Evolutionary conservation across 2,329 filamentous ascomycete species (phyloP), one percentile per base, ranked within the genome.

Genomic region (Penicillium vulpinum): DNA sequence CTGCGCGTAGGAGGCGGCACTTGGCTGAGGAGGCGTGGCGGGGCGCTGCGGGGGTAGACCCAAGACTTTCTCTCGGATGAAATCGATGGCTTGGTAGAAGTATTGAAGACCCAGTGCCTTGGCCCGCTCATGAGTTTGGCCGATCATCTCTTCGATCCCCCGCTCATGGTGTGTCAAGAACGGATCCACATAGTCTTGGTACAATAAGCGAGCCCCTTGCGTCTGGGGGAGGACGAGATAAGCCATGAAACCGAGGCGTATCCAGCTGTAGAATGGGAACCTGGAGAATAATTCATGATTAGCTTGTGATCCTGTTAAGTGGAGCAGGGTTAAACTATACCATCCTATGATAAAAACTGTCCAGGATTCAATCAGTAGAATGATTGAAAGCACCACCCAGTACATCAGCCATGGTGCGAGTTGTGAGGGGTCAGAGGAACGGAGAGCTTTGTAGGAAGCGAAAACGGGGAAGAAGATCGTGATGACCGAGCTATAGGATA

Each of bases 331-430:
- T 24, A 22, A 21, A 29, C 56, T 78, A 51, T 77, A 88, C 88
- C 92, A 97, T 73, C 83, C 83, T 45, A 97, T 83, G 70, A 97
- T 87, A 78, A 93, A 96, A 68, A 88, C 86, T 55, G 89, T 87
- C 85, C 92, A 96, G 45, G 89, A 92, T 78, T 97, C 94, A 75
- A 87, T 85, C 60, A 94, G 84, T 55, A 92, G 82, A 67, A 88
- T 85, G 73, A 90, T 88, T 59, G 90, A 90, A 63, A 97, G 85
- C 24, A 96, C 91, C 59, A 96, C 91, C 89, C 93, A 99, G 83
- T 97, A 99, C 89, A 97, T 97, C 64, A 97, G 85, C 94, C 94
- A 99, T 87, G 93, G 93, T 62, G 91, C 91, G 58, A 97, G 83
- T 72, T 95, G 87, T 36, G 91, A 88, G 2, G 92, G 92, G 75